Evolutionary conservation across 2,329 filamentous ascomycete species (phyloP), one percentile per base, ranked within the genome.

Genomic region (Aspergillus fumigatiaffinis): DNA sequence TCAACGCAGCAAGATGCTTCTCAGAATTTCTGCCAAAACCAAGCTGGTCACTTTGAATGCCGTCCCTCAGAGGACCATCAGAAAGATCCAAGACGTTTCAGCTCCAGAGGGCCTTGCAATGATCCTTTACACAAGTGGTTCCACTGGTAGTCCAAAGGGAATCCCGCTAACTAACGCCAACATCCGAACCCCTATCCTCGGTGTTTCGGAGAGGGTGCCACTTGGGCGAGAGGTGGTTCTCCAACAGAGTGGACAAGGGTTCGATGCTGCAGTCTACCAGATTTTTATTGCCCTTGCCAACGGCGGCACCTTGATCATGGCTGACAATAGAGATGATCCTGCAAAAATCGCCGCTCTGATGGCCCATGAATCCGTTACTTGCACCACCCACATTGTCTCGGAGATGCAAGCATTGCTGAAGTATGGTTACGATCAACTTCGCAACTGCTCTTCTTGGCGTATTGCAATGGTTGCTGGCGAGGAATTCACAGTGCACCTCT

Each of bases 81-180:
- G 14, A 54, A 29, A 41, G 46, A 42, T 54, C 28, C 14, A 42
- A 4, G 52, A 54, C 38, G 32, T 14, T 20, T 54, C 52, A 26
- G 38, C 35, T 12, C 9, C 49, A 25, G 52, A 50, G 4, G 32
- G 47, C 32, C 32, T 54, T 50, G 52, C 47, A 50, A 54, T 54
- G 47, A 54, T 54, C 28, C 46, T 54, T 41, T 75, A 8, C 60
- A 61, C 50, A 28, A 61, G 59, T 44, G 59, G 59, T 49, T 60
- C 59, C 5, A 61, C 59, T 3, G 59, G 61, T 8, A 54, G 12
- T 10, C 59, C 57, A 29, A 63, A 61, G 20, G 60, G 58, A 17
- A 60, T 63, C 35, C 42, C 44, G 32, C 46, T 55, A 23, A 49
- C 47, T n/a, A 52, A 56, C 38, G 44, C n/a, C 17, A 56, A 56